A percentile compares a stretch with the other conserved stretches of the same genome.
Evolutionary conservation across 1,284 basidiomycete species (phyloP).

Genomic region (Pseudozyma sp.): DNA sequence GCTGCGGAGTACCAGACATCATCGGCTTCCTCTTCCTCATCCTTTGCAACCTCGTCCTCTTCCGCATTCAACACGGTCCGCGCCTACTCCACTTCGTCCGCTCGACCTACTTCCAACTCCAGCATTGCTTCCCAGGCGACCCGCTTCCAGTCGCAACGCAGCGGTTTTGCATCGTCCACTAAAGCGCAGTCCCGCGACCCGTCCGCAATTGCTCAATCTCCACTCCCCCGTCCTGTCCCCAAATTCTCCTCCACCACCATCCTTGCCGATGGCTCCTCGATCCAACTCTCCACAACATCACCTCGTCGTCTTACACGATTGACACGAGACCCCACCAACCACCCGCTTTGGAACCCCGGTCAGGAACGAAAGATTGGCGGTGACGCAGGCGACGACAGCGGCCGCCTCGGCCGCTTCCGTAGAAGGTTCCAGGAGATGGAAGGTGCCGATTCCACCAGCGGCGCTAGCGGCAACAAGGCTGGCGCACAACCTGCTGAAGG

Average conservation of each 20-base stretch:
- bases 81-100: constrained; percentile 32
- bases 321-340: constrained; percentile 66
- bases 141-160: constrained; percentile 25
- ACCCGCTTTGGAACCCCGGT: constrained; percentile 67
- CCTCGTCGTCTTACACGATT: constrained; percentile 56
- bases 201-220: constrained; percentile 21
- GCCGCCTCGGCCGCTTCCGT: constrained; percentile 64
- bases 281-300: constrained; percentile 64
- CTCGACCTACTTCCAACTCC: constrained; percentile 9
- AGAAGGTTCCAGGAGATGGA: constrained; percentile 59
- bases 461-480: constrained; percentile 8
- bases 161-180: constrained; percentile 31
- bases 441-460: constrained; percentile 15
- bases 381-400: constrained; percentile 63
- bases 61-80: constrained; percentile 30
- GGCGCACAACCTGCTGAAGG: constrained; percentile 19
- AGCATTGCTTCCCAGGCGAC: constrained; percentile 21
- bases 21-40: constrained; percentile 21
- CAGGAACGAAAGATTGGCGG: constrained; percentile 54
- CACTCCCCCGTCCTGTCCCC: constrained; percentile 62
- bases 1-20: constrained; percentile 41
- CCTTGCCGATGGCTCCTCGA: constrained; percentile 67
- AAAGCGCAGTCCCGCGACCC: constrained; percentile 26
- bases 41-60: constrained; percentile 37
- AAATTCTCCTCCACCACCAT: constrained; percentile 60